These are phyloP conservation scores for Candida tibetensis DNA, from an alignment of 805 yeast species.

Conservation along the genomic window DNA sequence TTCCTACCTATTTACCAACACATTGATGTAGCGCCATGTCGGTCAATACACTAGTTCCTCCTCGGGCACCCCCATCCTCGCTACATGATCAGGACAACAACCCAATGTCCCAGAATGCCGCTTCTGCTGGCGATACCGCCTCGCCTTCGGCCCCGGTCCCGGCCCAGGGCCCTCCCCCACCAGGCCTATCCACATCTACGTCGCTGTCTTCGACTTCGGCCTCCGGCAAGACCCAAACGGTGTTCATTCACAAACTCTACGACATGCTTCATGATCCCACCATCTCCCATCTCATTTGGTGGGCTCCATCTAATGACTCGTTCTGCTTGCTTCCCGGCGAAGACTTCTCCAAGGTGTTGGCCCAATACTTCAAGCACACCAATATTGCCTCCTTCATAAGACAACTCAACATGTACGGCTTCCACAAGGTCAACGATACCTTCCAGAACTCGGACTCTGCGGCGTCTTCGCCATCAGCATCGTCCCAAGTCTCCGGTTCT, in stretches of 20 bases:
- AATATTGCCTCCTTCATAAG: slow-evolving; percentile 43
- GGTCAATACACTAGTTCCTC: not conserved
- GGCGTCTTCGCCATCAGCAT: slow-evolving; percentile 9
- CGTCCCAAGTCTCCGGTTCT: slow-evolving; percentile 13
- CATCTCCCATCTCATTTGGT: slow-evolving; percentile 76
- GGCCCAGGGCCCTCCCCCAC: slow-evolving; percentile 4
- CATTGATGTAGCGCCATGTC: not conserved
- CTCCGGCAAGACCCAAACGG: slow-evolving; percentile 38
- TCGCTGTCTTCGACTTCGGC: slow-evolving; percentile 5
- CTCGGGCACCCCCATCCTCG: not conserved
- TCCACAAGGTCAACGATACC: slow-evolving; percentile 43
- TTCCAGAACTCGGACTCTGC: slow-evolving; percentile 21
- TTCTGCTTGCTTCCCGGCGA: slow-evolving; percentile 84
- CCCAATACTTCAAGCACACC: slow-evolving; percentile 50
- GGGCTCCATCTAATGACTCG: slow-evolving; percentile 70
- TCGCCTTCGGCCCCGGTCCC: slow-evolving; percentile 3
- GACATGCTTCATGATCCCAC: slow-evolving; percentile 81
- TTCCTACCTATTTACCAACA: not conserved
- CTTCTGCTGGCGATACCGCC: not conserved
- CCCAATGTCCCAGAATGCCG: not conserved
- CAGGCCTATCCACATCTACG: slow-evolving; percentile 1
- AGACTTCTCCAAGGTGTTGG: slow-evolving; percentile 73
- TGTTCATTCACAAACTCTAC: slow-evolving; percentile 84
- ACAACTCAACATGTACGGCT: slow-evolving; percentile 46
- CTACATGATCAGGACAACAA: too few relatives aligned